A percentile compares a stretch with the other conserved stretches of the same genome.
phyloP scores from a whole-genome alignment of 139 green algal genomes.

The Chlamydomonas asymmetrica region DNA sequence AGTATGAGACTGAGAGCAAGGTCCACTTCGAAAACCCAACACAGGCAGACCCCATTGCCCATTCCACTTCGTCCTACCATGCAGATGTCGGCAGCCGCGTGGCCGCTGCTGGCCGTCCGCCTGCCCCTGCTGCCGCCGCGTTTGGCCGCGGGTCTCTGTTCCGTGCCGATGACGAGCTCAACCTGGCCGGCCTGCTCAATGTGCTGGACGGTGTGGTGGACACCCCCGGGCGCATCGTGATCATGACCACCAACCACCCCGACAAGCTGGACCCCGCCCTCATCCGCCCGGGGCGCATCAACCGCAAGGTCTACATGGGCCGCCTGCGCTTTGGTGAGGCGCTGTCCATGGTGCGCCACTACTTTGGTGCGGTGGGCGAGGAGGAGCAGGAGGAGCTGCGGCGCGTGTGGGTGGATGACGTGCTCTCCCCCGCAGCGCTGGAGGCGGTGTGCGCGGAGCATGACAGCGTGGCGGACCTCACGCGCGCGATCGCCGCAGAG shows the following conservation, averaged over 20 bases:
- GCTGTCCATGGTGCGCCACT: conserved; percentile 44
- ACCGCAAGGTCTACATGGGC: conserved; percentile 2
- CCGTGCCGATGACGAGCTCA: conserved; percentile 6
- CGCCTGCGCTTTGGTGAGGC: conserved; percentile 35
- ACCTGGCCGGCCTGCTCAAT: conserved; percentile 17
- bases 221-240: conserved; percentile 25
- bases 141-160: conserved; percentile 18
- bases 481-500: conserved; percentile 4
- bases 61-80: too few relatives aligned
- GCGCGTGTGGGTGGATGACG: conserved; percentile 23
- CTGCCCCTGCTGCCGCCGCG: background rate
- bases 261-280: conserved; percentile 49
- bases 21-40: too few relatives aligned
- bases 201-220: conserved; percentile 43
- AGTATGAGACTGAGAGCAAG: too few relatives aligned
- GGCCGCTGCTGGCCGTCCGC: too few relatives aligned
- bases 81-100: too few relatives aligned
- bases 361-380: conserved; percentile 27
- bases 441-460: conserved; percentile 55
- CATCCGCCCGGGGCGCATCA: conserved; percentile 32
- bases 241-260: conserved; percentile 47
- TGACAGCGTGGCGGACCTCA: conserved; percentile 30
- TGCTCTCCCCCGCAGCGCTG: conserved; percentile 46
- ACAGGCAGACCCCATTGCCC: too few relatives aligned
- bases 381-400: background rate